Base-by-base conservation (phyloP, 176 grass and related monocot genomes). In the Triticum dicoccoides region DNA sequence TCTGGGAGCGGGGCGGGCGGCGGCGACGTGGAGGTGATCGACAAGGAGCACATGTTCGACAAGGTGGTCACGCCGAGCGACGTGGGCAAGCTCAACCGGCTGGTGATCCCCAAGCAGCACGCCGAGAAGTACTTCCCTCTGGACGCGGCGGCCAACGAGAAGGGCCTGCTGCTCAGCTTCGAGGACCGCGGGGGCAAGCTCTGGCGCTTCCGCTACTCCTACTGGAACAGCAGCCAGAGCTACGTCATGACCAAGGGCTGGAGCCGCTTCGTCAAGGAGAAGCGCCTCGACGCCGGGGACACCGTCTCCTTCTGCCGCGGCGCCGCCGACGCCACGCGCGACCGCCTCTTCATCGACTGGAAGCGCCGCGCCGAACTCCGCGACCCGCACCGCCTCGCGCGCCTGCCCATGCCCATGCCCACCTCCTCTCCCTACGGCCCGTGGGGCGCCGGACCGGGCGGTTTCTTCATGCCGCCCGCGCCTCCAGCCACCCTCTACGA, bases 151-250 rank as follows among this genome's bases (percentile, higher is more conserved):
- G 84, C 87, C 30, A 94, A 89, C 82, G 93, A 95, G 45, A 98
- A 93, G 83, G 93, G 95, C 37, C 71, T 93, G 3, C 88, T 98
- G 73, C 89, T 77, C 45, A 77, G 73, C 47, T 77, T 77, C 73
- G 93, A 98, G 87, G 95, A 98, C 87, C 89, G 88, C 23, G 89
- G 85, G 5, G 95, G 93, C 21, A 98, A 98, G 91, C 93, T 90
- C 78, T 98, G 95, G 95, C 89, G 93, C 61, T 98, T 98, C 89
- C 95, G 95, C 79, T 98, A 98, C 89, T 98, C 95, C 77, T 98
- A 98, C 86, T 98, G 95, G 95, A 98, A 98, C 89, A 98, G 95
- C 91, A 98, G 95, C 88, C 95, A 98, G 95, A 98, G 95, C 89
- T 98, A 98, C 88, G 95, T 98, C 68, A 95, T 98, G 93, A 98